These are phyloP conservation scores for Trifolium fragiferum DNA, from an alignment of 306 rosid species.

Conservation along the genomic window DNA sequence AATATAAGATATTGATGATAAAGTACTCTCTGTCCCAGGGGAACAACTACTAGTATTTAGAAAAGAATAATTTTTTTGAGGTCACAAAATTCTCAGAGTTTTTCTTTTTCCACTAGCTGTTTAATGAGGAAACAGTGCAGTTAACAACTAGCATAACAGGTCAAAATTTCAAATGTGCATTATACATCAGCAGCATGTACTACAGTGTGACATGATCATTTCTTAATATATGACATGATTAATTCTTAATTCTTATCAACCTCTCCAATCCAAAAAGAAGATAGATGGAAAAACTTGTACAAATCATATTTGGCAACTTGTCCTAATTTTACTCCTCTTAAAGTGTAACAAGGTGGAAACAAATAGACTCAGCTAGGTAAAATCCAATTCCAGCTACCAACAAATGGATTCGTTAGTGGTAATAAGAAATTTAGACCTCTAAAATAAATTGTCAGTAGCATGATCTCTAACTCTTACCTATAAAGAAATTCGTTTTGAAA, in stretches of 20 bases:
- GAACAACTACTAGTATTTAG: neutral
- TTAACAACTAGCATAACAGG: conserved; percentile 28
- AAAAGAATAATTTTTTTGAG: neutral
- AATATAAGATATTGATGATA: neutral
- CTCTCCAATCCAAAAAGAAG: neutral
- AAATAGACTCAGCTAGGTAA: conserved; percentile 8
- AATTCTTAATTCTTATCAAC: conserved; percentile 25
- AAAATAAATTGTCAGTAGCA: too few relatives aligned
- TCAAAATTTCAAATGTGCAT: conserved; percentile 29
- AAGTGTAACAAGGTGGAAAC: conserved; percentile 4
- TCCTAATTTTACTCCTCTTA: conserved; percentile 9
- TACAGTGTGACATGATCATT: conserved; percentile 28
- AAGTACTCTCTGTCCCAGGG: neutral
- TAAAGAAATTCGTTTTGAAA: too few relatives aligned
- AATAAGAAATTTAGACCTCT: too few relatives aligned
- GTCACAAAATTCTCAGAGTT: conserved; percentile 9
- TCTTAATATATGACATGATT: conserved; percentile 29
- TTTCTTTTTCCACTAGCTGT: neutral
- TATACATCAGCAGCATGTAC: conserved; percentile 45
- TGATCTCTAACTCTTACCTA: too few relatives aligned
- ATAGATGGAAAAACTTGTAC: neutral
- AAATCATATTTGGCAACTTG: conserved; percentile 33
- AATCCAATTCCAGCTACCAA: conserved; percentile 1
- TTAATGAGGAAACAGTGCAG: conserved; percentile 18
- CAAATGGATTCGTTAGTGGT: too few relatives aligned